Percentiles rank a stretch among this genome's conserved stretches.
These are phyloP conservation scores for Candida morakotiae DNA, from an alignment of 805 yeast species.

Conservation along the genomic window DNA sequence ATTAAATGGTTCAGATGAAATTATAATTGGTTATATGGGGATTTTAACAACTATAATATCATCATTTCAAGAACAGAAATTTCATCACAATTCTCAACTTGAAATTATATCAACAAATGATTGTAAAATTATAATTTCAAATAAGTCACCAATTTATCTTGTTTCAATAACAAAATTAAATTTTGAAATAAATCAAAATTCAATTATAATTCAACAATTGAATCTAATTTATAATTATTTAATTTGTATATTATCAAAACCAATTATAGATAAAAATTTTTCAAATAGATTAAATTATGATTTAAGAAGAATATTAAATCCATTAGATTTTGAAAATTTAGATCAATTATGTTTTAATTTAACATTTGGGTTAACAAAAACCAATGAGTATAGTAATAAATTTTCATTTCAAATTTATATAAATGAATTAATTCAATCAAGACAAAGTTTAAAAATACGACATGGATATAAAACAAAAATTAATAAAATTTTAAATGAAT, in stretches of 20 bases:
- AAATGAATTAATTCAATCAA: slow-evolving; percentile 21
- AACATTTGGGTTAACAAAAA: slow-evolving; percentile 25
- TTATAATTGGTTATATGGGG: slow-evolving; percentile 70
- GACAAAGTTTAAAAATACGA: slow-evolving; percentile 43
- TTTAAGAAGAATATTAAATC: slow-evolving; percentile 67
- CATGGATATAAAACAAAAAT: slow-evolving; percentile 55
- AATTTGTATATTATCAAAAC: slow-evolving; percentile 78
- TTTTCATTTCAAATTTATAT: slow-evolving; percentile 23
- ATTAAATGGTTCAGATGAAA: slow-evolving; percentile 65
- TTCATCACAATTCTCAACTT: slow-evolving; percentile 31
- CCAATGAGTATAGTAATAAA: background rate
- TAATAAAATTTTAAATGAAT: slow-evolving; percentile 34
- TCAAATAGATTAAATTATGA: slow-evolving; percentile 75
- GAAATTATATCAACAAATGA: slow-evolving; percentile 50
- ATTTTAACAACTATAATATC: slow-evolving; percentile 75
- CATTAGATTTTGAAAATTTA: slow-evolving; percentile 69
- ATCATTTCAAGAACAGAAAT: slow-evolving; percentile 47
- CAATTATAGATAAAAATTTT: slow-evolving; percentile 68
- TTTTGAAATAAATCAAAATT: slow-evolving; percentile 39
- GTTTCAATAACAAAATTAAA: slow-evolving; percentile 58
- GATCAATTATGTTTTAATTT: slow-evolving; percentile 48
- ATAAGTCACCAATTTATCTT: slow-evolving; percentile 65
- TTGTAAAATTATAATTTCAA: slow-evolving; percentile 51
- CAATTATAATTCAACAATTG: slow-evolving; percentile 45
- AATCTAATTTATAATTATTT: slow-evolving; percentile 72